Percentiles rank a stretch among this genome's conserved stretches.
Evolutionary conservation across 352 stramenopile genomes (phyloP).

Genomic region (Pythium oligandrum): DNA sequence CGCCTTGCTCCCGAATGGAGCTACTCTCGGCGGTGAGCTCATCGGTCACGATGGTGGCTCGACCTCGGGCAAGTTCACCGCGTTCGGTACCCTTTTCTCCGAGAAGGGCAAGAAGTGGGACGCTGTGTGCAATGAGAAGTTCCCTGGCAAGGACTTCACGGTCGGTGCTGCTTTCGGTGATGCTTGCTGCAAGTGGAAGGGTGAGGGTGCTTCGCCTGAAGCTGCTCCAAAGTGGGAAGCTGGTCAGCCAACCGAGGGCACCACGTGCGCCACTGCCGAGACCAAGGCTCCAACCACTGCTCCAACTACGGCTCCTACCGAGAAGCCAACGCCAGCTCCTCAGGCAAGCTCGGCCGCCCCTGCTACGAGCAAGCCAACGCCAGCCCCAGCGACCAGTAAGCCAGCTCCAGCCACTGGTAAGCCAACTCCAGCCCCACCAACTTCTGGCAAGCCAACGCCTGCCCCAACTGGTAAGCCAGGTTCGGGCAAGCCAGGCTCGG

Average conservation of each 20-base stretch:
- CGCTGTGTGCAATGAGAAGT: neutral
- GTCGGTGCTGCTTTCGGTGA: neutral
- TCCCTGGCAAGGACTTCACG: neutral
- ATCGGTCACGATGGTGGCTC: neutral
- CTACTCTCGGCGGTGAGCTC: neutral
- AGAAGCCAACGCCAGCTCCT: conserved; percentile 1
- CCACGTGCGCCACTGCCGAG: neutral
- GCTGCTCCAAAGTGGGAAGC: neutral
- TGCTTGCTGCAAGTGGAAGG: neutral
- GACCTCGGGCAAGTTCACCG: neutral
- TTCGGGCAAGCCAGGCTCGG: neutral
- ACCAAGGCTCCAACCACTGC: neutral
- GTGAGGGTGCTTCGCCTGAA: neutral
- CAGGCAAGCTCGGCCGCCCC: neutral
- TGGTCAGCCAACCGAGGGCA: neutral
- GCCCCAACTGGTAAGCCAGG: no score
- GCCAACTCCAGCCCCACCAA: neutral
- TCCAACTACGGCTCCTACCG: conserved; percentile 3
- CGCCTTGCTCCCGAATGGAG: neutral
- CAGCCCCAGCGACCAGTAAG: neutral
- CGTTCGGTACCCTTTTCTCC: neutral
- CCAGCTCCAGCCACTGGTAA: neutral
- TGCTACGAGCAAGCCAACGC: conserved; percentile 3
- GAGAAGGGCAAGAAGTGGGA: neutral
- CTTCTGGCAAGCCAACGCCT: no score